Base-by-base conservation (phyloP, 108 stramenopile species). In the Nitzschia sp. region DNA sequence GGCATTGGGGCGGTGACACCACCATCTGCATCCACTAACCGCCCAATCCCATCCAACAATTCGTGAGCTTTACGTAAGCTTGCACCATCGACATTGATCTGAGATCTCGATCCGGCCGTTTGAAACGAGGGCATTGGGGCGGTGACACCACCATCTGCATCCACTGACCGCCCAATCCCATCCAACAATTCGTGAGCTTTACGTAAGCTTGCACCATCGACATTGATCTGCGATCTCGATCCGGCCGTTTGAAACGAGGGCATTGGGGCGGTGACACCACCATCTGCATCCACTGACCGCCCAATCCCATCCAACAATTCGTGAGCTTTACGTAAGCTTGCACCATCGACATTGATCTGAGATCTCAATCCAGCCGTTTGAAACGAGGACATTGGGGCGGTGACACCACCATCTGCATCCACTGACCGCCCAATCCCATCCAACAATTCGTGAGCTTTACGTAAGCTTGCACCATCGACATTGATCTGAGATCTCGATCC, bases 81-180 rank as follows among this genome's bases (percentile, higher is more conserved):
- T 46, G 75, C 70, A 31, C 80, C 69, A 0, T 77, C 75, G 0
- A 85, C 76, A 31, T 46, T 2, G 3, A 82, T 77, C 23, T 54
- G 8, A 26, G 38, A 51, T 6, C 67, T 47, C 13, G 49, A 68
- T 46, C 85, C 64, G 23, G 64, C 64, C 19, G 61, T 66, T 1
- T 36, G 2, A 53, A 48, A 70, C 54, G 34, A 79, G 29, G 6
- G 45, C 36, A n/a, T n/a, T n/a, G n/a, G n/a, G n/a, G n/a, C n/a
- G n/a, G n/a, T n/a, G n/a, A n/a, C n/a, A n/a, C n/a, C n/a, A n/a
- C n/a, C n/a, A n/a, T n/a, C n/a, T n/a, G n/a, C n/a, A n/a, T n/a
- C n/a, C n/a, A n/a, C n/a, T n/a, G n/a, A n/a, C n/a, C n/a, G n/a
- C 9, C 13, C 9, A 15, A 26, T 11, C 25, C 33, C 38, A 4